phyloP scores from a whole-genome alignment of 2,329 filamentous ascomycete species.

The Pseudogymnoascus destructans region DNA sequence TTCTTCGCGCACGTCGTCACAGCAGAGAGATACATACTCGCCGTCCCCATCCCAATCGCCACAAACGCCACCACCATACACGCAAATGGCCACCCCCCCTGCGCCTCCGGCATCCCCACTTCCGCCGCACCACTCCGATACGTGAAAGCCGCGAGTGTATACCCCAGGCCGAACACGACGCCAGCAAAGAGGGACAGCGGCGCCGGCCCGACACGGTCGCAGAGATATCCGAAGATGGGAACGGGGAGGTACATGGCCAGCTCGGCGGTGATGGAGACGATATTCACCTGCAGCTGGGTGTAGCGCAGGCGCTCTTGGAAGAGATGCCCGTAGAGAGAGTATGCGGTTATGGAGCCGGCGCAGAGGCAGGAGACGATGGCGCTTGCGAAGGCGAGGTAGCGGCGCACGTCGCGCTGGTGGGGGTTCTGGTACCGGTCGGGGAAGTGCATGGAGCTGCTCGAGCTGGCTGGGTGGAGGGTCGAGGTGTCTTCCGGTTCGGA shows the following conservation, averaged over 20 bases:
- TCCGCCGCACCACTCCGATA: conserved; percentile 46
- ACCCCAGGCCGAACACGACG: conserved; percentile 65
- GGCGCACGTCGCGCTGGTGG: conserved; percentile 17
- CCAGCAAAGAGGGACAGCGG: conserved; percentile 62
- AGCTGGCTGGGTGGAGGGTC: background rate
- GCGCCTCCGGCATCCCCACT: conserved; percentile 31
- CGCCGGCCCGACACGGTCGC: conserved; percentile 74
- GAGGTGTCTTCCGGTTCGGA: background rate
- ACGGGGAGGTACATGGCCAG: conserved; percentile 88
- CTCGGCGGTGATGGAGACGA: conserved; percentile 74
- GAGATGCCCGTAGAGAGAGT: conserved; percentile 83
- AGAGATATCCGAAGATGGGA: conserved; percentile 76
- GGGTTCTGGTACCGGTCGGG: background rate
- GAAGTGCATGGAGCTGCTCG: conserved; percentile 3
- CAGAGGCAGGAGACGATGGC: conserved; percentile 52
- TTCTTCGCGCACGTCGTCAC: conserved; percentile 98
- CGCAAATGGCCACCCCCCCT: conserved; percentile 51
- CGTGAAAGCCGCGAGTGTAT: conserved; percentile 67
- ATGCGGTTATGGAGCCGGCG: conserved; percentile 84
- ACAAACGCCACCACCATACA: conserved; percentile 81
- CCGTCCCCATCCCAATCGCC: conserved; percentile 69
- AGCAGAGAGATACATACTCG: conserved; percentile 75
- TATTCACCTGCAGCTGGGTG: conserved; percentile 83
- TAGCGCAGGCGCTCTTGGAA: conserved; percentile 81
- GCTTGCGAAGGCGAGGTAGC: conserved; percentile 37